Base-by-base conservation (phyloP, 176 grass and related monocot species). In the Avena eriantha region DNA sequence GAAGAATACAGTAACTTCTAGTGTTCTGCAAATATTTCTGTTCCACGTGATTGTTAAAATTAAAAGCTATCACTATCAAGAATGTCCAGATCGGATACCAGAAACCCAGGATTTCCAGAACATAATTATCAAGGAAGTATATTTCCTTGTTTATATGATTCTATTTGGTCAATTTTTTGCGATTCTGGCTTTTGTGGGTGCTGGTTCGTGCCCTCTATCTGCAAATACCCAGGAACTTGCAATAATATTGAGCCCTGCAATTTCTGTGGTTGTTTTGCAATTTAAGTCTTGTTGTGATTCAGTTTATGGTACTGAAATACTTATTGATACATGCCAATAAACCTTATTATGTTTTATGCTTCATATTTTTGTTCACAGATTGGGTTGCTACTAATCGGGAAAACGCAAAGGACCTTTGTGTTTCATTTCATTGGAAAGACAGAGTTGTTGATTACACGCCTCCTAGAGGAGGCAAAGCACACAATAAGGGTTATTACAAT, bases 291-390 rank as follows among this genome's bases (percentile, higher is more conserved):
- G 36, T 39, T 39, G 36, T 39, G 29, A 17, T n/a, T 51, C 72
- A 29, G 0, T 58, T 5, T 16, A 39, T 5, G 4, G 22, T 70
- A 12, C 12, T 34, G 33, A 19, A 71, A 46, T 79, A 57, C 26
- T 77, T 76, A 31, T 82, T 18, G 17, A 49, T 66, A 57, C 49
- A 53, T 4, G 17, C 23, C 18, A 71, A 65, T 71, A 22, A 65
- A 73, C 14, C 68, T 80, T 45, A 81, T 64, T 45, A 64, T 88
- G 56, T 84, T 67, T 39, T 39, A 39, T 39, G 36, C 36, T 39
- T 39, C 36, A 5, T 39, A 61, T 86, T 84, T 68, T 2, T 85
- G 24, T 80, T 43, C 66, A 51, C 92, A 98, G 96, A 98, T 98
- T n/a, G n/a, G n/a, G n/a, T n/a, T n/a, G n/a, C n/a, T n/a, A n/a